Percentiles rank a stretch among this genome's conserved stretches.
phyloP scores from a whole-genome alignment of 1,284 basidiomycete species.

The Cutaneotrichosporon spelunceum region DNA sequence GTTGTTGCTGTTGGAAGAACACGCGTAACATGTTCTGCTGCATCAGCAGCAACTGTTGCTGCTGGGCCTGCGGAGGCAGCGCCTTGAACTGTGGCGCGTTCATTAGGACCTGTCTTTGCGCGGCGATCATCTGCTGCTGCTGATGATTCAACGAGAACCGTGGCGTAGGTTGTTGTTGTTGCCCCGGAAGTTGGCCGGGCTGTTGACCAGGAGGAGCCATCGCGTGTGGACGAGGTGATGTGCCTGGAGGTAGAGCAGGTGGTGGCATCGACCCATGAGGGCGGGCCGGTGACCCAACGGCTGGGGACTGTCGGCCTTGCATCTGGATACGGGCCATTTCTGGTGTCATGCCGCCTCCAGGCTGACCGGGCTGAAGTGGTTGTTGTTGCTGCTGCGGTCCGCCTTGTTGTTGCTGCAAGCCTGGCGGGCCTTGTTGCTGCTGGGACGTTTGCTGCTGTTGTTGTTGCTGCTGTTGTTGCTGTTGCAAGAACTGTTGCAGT shows the following conservation, averaged over 20 bases:
- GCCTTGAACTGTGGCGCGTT: conserved; percentile 31
- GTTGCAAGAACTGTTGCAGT: conserved; percentile 24
- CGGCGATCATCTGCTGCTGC: conserved; percentile 37
- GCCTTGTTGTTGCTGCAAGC: conserved; percentile 22
- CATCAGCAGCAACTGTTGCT: conserved; percentile 34
- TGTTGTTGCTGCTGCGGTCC: conserved; percentile 23
- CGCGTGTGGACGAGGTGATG: conserved; percentile 23
- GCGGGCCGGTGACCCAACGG: conserved; percentile 22
- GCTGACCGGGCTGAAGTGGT: conserved; percentile 28
- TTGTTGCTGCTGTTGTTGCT: conserved; percentile 36
- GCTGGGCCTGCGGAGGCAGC: conserved; percentile 38
- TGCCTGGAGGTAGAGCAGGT: conserved; percentile 21
- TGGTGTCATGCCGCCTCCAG: conserved; percentile 20
- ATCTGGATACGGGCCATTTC: conserved; percentile 26
- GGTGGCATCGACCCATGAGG: conserved; percentile 24
- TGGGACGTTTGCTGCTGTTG: conserved; percentile 17
- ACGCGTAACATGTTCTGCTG: conserved; percentile 33
- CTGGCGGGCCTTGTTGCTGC: conserved; percentile 17
- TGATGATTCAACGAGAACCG: conserved; percentile 28
- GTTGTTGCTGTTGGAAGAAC: conserved; percentile 29
- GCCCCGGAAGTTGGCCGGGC: not conserved
- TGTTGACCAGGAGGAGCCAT: conserved; percentile 15
- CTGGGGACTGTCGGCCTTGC: conserved; percentile 28
- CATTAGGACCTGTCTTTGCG: conserved; percentile 26
- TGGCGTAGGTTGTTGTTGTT: not conserved